A percentile compares a stretch with the other conserved stretches of the same genome.
These are phyloP conservation scores for Allium sativum DNA, from an alignment of 106 monocot genomes.

Conservation along the genomic window DNA sequence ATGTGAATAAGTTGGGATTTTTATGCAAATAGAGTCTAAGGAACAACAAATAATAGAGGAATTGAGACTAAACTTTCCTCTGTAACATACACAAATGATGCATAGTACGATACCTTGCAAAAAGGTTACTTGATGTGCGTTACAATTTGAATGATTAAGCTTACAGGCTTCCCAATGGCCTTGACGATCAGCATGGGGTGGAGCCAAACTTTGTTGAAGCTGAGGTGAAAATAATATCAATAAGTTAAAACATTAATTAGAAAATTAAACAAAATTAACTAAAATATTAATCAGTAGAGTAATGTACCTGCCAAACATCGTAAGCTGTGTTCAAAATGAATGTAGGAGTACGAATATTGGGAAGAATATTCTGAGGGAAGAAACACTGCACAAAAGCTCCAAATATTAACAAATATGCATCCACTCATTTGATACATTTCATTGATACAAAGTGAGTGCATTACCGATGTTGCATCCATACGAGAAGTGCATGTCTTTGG, in stretches of 20 bases:
- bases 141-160: slow-evolving; percentile 33
- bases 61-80: background rate
- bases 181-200: slow-evolving; percentile 36
- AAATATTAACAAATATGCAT: background rate
- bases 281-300: background rate
- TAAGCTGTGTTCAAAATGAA: slow-evolving; percentile 90
- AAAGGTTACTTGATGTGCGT: slow-evolving; percentile 39
- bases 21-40: too few species aligned
- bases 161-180: slow-evolving; percentile 53
- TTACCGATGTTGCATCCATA: slow-evolving; percentile 71
- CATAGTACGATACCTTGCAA: slow-evolving; percentile 36
- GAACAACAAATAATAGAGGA: background rate
- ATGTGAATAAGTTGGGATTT: background rate
- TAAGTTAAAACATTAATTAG: background rate
- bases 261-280: background rate
- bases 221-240: slow-evolving; percentile 13
- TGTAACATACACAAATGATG: background rate
- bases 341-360: slow-evolving; percentile 57
- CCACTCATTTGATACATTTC: background rate
- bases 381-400: slow-evolving; percentile 64
- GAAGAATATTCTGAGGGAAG: slow-evolving; percentile 77
- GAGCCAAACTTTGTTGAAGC: slow-evolving; percentile 53
- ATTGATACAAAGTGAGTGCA: background rate
- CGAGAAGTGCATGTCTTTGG: slow-evolving; percentile 61
- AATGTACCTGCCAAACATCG: slow-evolving; percentile 94